These are phyloP conservation scores for Circinella minor DNA, from an alignment of 371 early-diverging fungal genomes.

Conservation along the genomic window DNA sequence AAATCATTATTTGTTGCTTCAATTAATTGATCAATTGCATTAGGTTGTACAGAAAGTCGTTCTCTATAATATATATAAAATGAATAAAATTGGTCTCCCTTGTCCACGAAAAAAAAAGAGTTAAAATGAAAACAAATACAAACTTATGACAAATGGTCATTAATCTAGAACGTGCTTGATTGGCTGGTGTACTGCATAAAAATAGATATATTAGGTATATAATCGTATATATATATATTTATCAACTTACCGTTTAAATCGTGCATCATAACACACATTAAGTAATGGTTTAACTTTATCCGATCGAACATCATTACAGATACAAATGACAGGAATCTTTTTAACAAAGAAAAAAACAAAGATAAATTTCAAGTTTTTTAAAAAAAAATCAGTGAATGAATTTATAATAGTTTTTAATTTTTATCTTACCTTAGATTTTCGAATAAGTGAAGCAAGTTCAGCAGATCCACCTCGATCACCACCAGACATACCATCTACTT, in stretches of 20 bases:
- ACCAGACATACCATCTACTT: slow-evolving; percentile 99
- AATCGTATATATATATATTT: slow-evolving; percentile 36
- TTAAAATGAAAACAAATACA: slow-evolving; percentile 2
- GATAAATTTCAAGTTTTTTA: neutral
- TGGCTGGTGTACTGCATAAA: slow-evolving; percentile 42
- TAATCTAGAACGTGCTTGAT: slow-evolving; percentile 72
- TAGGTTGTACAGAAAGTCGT: slow-evolving; percentile 75
- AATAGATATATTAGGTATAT: slow-evolving; percentile 28
- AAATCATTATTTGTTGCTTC: slow-evolving; percentile 89
- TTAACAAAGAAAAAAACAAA: neutral
- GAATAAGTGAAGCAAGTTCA: slow-evolving; percentile 92
- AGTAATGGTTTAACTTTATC: slow-evolving; percentile 91
- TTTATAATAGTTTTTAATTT: neutral
- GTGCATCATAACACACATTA: slow-evolving; percentile 89
- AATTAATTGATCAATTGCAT: slow-evolving; percentile 91
- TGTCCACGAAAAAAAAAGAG: no score
- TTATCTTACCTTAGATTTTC: slow-evolving; percentile 76
- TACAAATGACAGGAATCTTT: slow-evolving; percentile 57
- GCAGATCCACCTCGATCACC: slow-evolving; percentile 98
- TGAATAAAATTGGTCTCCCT: neutral
- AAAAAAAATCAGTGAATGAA: neutral
- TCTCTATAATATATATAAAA: slow-evolving; percentile 58
- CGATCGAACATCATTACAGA: slow-evolving; percentile 97
- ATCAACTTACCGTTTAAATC: slow-evolving; percentile 79
- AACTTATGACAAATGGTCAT: slow-evolving; percentile 79